Evolutionary conservation across 163 green algal species (phyloP).

Genomic region (Botryococcus braunii): DNA sequence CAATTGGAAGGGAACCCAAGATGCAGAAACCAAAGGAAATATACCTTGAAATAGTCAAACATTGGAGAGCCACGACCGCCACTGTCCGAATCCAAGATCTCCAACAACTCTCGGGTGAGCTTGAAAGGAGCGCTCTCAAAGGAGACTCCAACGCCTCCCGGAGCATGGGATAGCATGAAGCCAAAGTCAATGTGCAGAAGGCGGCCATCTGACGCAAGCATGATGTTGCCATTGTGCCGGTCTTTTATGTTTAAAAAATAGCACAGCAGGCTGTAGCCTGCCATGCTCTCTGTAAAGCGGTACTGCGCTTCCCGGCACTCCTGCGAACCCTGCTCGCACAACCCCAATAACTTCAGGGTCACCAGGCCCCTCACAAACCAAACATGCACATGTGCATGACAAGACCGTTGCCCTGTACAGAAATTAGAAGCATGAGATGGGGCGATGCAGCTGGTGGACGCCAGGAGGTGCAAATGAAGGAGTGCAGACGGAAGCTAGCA

Average conservation of each 20-base stretch:
- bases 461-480: too few species aligned
- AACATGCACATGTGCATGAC: too few species aligned
- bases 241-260: conserved; percentile 86
- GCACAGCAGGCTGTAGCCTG: conserved; percentile 85
- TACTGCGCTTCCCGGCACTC: conserved; percentile 68
- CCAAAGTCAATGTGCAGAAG: conserved; percentile 99
- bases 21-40: background rate
- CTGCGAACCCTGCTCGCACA: conserved; percentile 34
- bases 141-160: conserved; percentile 87
- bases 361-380: too few species aligned
- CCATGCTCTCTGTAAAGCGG: conserved; percentile 88
- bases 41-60: conserved; percentile 98
- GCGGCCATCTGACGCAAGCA: conserved; percentile 74
- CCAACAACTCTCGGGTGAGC: conserved; percentile 91
- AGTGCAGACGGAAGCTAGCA: too few species aligned
- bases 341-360: too few species aligned
- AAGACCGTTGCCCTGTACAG: too few species aligned
- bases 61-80: conserved; percentile 71
- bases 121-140: conserved; percentile 96
- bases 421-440: too few species aligned
- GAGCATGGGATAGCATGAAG: conserved; percentile 95
- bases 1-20: too few species aligned
- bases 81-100: conserved; percentile 89
- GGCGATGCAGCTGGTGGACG: too few species aligned
- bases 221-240: conserved; percentile 92